Percentiles rank a stretch among this genome's conserved stretches.
Evolutionary conservation across 805 yeast genomes (phyloP).

Genomic region (Saccharomycopsis microspora): DNA sequence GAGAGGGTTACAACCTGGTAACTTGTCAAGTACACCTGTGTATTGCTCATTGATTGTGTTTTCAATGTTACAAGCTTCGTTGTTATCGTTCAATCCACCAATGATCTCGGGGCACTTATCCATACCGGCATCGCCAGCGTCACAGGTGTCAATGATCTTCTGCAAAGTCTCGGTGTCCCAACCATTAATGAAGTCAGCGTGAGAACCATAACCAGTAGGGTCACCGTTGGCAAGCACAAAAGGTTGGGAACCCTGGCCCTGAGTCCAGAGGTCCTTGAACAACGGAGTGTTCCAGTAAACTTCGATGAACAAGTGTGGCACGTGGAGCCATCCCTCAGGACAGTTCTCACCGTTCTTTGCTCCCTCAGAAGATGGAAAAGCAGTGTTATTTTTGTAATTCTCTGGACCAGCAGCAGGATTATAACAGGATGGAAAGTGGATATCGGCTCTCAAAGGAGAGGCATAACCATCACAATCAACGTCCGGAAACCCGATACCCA

Average conservation of each 20-base stretch:
- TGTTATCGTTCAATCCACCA: neutral
- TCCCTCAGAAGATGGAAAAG: slow-evolving; percentile 1
- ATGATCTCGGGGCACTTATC: slow-evolving; percentile 3
- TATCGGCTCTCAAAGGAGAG: slow-evolving; percentile 10
- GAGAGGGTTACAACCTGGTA: slow-evolving; percentile 8
- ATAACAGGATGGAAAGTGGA: slow-evolving; percentile 11
- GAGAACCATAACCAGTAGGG: slow-evolving; percentile 9
- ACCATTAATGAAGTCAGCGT: slow-evolving; percentile 10
- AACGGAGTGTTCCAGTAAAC: slow-evolving; percentile 8
- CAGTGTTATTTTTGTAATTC: slow-evolving; percentile 6
- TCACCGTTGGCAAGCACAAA: slow-evolving; percentile 10
- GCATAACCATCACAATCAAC: slow-evolving; percentile 6
- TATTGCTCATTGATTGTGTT: neutral
- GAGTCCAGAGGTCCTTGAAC: slow-evolving; percentile 8
- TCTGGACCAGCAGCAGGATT: slow-evolving; percentile 9
- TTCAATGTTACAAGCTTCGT: neutral
- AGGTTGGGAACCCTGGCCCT: slow-evolving; percentile 4
- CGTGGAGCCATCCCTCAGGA: slow-evolving; percentile 9
- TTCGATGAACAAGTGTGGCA: slow-evolving; percentile 16
- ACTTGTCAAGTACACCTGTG: neutral
- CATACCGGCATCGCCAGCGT: slow-evolving; percentile 9
- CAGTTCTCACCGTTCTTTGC: slow-evolving; percentile 6
- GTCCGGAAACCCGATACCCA: slow-evolving; percentile 8
- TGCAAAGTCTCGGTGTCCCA: slow-evolving; percentile 9
- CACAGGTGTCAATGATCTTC: slow-evolving; percentile 5